These are phyloP conservation scores for Dioscorea dumetorum DNA, from an alignment of 106 monocot genomes.

Conservation along the genomic window DNA sequence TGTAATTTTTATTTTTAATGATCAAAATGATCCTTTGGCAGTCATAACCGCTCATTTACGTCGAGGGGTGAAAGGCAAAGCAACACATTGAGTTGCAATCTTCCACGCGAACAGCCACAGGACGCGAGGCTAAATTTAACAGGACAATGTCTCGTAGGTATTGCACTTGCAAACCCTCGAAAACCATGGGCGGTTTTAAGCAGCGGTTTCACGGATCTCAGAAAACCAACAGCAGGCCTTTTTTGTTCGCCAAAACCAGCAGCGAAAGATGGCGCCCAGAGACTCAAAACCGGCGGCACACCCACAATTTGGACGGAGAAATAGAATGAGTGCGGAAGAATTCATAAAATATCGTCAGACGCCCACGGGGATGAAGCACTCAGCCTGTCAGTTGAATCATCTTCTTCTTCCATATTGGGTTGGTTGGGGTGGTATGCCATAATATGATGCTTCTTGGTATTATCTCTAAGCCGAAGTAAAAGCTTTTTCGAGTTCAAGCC, in stretches of 20 bases:
- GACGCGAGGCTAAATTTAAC: too few relatives aligned
- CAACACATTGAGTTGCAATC: too few relatives aligned
- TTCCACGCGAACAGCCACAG: too few relatives aligned
- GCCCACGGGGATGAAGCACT: not conserved
- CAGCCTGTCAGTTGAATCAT: not conserved
- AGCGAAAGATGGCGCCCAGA: not conserved
- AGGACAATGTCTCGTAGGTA: too few relatives aligned
- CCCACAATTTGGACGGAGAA: not conserved
- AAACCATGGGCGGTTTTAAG: not conserved
- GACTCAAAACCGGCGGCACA: constrained; percentile 14
- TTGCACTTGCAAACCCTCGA: not conserved
- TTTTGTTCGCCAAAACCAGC: not conserved
- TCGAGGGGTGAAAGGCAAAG: too few relatives aligned
- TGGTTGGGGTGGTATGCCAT: too few relatives aligned
- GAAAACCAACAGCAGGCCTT: not conserved
- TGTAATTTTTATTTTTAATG: too few relatives aligned
- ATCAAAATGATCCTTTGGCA: too few relatives aligned
- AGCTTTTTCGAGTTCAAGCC: not conserved
- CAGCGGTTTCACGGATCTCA: not conserved
- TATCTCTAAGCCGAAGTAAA: not conserved
- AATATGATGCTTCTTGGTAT: not conserved
- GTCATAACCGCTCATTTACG: too few relatives aligned
- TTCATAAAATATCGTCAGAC: not conserved
- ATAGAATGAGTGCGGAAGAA: not conserved
- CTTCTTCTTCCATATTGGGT: too few relatives aligned